Base-by-base conservation (phyloP, 805 yeast species). In the Saturnispora diversa region DNA sequence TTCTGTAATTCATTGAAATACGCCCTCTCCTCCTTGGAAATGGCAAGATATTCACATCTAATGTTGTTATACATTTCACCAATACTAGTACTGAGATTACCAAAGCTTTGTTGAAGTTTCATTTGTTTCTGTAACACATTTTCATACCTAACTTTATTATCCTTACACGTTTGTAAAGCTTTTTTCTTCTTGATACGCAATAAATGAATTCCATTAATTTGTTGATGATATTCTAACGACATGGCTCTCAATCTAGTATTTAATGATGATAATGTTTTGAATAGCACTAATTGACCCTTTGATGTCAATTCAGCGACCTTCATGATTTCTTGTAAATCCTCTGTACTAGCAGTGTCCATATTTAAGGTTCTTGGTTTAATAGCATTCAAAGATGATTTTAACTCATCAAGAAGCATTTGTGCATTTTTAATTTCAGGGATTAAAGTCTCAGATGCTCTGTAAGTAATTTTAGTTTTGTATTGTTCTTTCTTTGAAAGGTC, bases 121-220 rank as follows among this genome's bases (percentile, higher is more conserved):
- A 37, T 28, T 37, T 58, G 61, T 37, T 73, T 65, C 4, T 54
- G 47, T 9, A 47, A n/a, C 32, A 39, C 3, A 28, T 39, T 8
- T 16, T 31, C 25, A 43, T 10, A 17, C 29, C 29, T 26, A 5
- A n/a, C 15, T 13, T 27, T 39, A 19, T 32, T 28, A 13, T 39
- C 31, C 19, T 27, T 27, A 27, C 37, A 33, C 2, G 31, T 22
- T 5, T 26, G 21, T 22, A 33, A 21, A 3, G 27, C 24, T 5
- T 13, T 15, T 17, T 33, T 32, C 3, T 48, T 46, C 13, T 47
- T 41, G 17, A 55, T 16, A 9, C 38, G 43, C 9, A 50, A 17
- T 11, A 32, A 29, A 17, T 52, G 44, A 21, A 49, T 28, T 0
- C 52, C 49, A 16, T 45, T 44, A 8, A 58, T 49, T 37, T 59